These are phyloP conservation scores for Eruca vesicaria DNA, from an alignment of 441 rosid genomes.

Conservation along the genomic window DNA sequence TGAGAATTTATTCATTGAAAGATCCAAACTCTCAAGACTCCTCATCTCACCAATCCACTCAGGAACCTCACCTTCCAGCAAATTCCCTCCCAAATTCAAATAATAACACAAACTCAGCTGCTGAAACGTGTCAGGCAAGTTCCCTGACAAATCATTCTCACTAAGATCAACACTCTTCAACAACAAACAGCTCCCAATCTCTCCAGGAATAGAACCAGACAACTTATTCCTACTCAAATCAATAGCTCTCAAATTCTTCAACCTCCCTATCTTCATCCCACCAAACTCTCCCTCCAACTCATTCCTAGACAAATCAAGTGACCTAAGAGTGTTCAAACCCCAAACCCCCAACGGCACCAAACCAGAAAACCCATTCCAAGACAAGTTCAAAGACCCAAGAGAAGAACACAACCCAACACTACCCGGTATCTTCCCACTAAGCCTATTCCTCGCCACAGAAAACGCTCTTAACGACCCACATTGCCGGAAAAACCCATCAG, in stretches of 20 bases:
- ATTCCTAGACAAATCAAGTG: constrained; percentile 64
- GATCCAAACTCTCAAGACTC: constrained; percentile 67
- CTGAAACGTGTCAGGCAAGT: constrained; percentile 51
- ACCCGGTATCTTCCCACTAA: constrained; percentile 60
- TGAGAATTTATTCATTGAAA: constrained; percentile 65
- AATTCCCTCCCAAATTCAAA: constrained; percentile 48
- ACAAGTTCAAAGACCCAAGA: constrained; percentile 52
- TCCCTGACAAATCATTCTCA: constrained; percentile 54
- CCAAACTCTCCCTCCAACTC: constrained; percentile 56
- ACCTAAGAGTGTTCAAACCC: constrained; percentile 56
- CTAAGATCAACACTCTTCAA: constrained; percentile 59
- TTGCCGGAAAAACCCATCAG: constrained; percentile 60
- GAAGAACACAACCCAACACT: constrained; percentile 59
- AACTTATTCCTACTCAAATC: constrained; percentile 51
- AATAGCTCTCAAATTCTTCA: constrained; percentile 56
- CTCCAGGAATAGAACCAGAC: constrained; percentile 48
- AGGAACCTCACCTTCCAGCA: constrained; percentile 48
- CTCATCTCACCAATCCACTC: constrained; percentile 58
- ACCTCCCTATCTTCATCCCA: constrained; percentile 38
- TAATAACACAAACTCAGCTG: constrained; percentile 53
- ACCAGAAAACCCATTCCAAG: constrained; percentile 58
- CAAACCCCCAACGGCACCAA: constrained; percentile 53
- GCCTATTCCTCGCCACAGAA: constrained; percentile 55
- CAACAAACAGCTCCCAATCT: constrained; percentile 59
- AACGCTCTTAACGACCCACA: constrained; percentile 61